These are phyloP conservation scores for Geotrichum cucujoidarum DNA, from an alignment of 1,139 yeast species.

Conservation along the genomic window DNA sequence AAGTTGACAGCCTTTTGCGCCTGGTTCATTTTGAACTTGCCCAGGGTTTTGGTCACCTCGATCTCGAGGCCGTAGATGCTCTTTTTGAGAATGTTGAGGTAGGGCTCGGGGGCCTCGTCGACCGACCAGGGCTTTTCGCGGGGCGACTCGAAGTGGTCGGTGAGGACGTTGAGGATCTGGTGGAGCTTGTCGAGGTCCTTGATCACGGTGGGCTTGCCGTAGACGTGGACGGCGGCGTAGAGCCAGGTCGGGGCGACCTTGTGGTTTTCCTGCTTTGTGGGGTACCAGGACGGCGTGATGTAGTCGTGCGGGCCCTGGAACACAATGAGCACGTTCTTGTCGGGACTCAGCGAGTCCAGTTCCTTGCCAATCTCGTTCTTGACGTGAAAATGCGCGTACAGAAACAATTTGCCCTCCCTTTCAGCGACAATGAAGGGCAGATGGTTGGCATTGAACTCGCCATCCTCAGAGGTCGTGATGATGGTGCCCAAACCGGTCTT, in stretches of 20 bases:
- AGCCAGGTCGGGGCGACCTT: conserved; percentile 73
- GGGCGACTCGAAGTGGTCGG: conserved; percentile 46
- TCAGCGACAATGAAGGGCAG: conserved; percentile 50
- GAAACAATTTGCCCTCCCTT: conserved; percentile 36
- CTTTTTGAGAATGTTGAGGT: conserved; percentile 44
- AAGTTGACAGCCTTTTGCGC: conserved; percentile 44
- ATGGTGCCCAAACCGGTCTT: conserved; percentile 53
- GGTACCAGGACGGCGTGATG: conserved; percentile 58
- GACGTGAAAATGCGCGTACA: conserved; percentile 56
- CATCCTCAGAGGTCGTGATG: conserved; percentile 40
- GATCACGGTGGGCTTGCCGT: conserved; percentile 49
- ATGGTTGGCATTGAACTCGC: conserved; percentile 49
- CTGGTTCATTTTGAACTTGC: conserved; percentile 62
- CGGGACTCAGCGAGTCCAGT: conserved; percentile 32
- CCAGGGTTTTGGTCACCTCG: conserved; percentile 47
- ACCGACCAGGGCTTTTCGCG: conserved; percentile 49
- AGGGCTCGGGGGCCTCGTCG: conserved; percentile 53
- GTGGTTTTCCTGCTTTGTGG: conserved; percentile 50
- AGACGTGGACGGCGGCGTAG: conserved; percentile 56
- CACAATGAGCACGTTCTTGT: conserved; percentile 44
- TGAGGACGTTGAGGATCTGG: conserved; percentile 44
- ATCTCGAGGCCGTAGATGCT: conserved; percentile 59
- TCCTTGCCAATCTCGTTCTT: conserved; percentile 51
- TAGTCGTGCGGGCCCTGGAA: conserved; percentile 55
- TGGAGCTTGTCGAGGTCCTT: conserved; percentile 39